Evolutionary conservation across 1,284 basidiomycete genomes (phyloP), one percentile per base, ranked within the genome.

Genomic region (Ceratobasidium sp.): DNA sequence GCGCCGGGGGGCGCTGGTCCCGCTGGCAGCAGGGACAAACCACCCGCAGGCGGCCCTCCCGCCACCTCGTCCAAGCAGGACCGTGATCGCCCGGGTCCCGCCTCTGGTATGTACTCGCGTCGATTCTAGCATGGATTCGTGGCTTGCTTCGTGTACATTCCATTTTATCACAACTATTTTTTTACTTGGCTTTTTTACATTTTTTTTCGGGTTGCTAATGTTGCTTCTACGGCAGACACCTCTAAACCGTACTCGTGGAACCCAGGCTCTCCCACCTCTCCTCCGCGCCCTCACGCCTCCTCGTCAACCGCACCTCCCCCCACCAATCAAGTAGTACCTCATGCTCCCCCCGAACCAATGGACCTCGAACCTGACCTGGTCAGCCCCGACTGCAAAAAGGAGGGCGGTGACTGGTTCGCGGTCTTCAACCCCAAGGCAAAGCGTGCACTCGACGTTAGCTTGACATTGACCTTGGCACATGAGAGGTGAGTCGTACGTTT

Each of bases 351-450:
- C 59, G 69, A 65, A 23, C 79, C 86, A 0, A 84, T 84, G 69
- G 85, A 87, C 77, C 84, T 88, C 33, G 87, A 88, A 77, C 86
- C 86, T 8, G 87, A 87, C 2, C 85, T 85, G 57, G 86, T 89
- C 23, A 86, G 87, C 27, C 84, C 86, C 65, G 88, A 88, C 65
- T 82, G 88, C 74, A 89, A 89, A 81, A 95, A 94, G 85, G 94
- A 96, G 83, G 97, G 96, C 0, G 87, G 88, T 50, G 98, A 99
- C 85, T 99, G 97, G 97, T 94, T 97, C 82, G 96, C 95, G 23
- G 90, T 98, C 71, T 98, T 96, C 88, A 98, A 96, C 84, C 93
- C 94, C 18, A 93, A 94, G 82, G 90, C 88, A 30, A 94, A 96
- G 86, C 88, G 92, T 67, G 89, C 90, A 78, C 86, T 98, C 77